Percentiles rank a stretch among this genome's conserved stretches.
Evolutionary conservation across 2,329 filamentous ascomycete genomes (phyloP).

Genomic region (Fusarium succisae): DNA sequence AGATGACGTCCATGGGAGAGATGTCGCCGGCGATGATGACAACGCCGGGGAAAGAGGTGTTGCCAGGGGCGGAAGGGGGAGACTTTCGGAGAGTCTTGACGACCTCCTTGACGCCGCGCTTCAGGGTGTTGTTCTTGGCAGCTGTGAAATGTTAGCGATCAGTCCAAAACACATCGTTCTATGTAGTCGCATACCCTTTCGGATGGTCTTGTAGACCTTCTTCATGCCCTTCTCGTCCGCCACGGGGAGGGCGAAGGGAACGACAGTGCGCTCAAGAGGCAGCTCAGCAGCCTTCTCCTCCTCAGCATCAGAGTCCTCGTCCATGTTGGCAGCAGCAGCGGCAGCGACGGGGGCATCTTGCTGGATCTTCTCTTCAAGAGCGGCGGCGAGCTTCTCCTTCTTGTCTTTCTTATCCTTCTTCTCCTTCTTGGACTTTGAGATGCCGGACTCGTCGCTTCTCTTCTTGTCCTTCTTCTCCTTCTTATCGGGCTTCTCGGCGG

Average conservation of each 20-base stretch:
- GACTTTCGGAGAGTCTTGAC: slow-evolving; percentile 98
- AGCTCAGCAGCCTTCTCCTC: slow-evolving; percentile 56
- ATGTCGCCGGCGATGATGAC: slow-evolving; percentile 97
- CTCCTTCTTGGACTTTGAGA: slow-evolving; percentile 66
- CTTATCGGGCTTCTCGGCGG: slow-evolving; percentile 59
- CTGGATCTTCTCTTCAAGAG: slow-evolving; percentile 72
- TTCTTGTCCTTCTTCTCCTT: slow-evolving; percentile 70
- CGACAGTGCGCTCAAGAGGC: slow-evolving; percentile 67
- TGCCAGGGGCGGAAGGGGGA: slow-evolving; percentile 71
- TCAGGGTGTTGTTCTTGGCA: slow-evolving; percentile 93
- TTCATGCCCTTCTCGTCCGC: slow-evolving; percentile 80
- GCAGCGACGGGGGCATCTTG: slow-evolving; percentile 59
- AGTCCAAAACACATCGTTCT: background rate
- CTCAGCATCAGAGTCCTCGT: slow-evolving; percentile 57
- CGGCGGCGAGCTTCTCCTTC: slow-evolving; percentile 75
- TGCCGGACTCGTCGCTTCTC: slow-evolving; percentile 63
- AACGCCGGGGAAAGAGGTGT: slow-evolving; percentile 73
- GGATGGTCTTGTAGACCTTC: slow-evolving; percentile 67
- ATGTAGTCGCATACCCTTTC: slow-evolving; percentile 58
- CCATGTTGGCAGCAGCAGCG: slow-evolving; percentile 54
- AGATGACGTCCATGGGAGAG: slow-evolving; percentile 98
- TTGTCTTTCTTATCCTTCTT: slow-evolving; percentile 76
- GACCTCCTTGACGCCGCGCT: slow-evolving; percentile 98
- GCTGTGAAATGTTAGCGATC: slow-evolving; percentile 64
- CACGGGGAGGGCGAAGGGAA: slow-evolving; percentile 85